phyloP scores from a whole-genome alignment of 2,329 filamentous ascomycete species.

The Myriosclerotinia duriaeana region DNA sequence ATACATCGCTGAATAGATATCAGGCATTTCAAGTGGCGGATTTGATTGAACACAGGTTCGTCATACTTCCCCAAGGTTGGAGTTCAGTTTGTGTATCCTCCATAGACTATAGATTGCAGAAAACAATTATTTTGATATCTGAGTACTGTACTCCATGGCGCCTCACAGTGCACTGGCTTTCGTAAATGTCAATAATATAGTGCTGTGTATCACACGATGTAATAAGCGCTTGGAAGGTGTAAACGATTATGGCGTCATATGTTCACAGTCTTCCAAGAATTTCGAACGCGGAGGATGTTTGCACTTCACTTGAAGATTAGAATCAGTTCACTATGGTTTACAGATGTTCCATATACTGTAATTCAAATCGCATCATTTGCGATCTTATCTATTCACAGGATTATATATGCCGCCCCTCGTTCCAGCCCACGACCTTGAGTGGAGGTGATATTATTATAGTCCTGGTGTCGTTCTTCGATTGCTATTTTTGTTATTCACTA shows the following conservation, averaged over 20 bases:
- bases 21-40: background rate
- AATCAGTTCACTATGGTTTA: background rate
- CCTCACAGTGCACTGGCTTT: background rate
- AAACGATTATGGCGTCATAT: background rate
- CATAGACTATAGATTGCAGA: background rate
- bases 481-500: background rate
- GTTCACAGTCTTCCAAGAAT: background rate
- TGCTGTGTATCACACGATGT: background rate
- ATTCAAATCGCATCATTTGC: background rate
- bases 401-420: background rate
- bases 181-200: background rate
- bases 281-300: background rate
- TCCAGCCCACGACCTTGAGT: background rate
- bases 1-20: background rate
- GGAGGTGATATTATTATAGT: background rate
- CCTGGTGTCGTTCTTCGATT: background rate
- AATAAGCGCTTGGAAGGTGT: background rate
- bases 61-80: background rate
- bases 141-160: too few species aligned
- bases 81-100: background rate
- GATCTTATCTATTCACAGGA: background rate
- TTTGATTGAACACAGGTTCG: background rate
- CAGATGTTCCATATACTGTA: background rate
- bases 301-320: background rate
- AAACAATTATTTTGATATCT: too few species aligned